Evolutionary conservation across 75 land plant species (phyloP), one percentile per base, ranked within the genome.

Genomic region (Selaginella moellendorffii): DNA sequence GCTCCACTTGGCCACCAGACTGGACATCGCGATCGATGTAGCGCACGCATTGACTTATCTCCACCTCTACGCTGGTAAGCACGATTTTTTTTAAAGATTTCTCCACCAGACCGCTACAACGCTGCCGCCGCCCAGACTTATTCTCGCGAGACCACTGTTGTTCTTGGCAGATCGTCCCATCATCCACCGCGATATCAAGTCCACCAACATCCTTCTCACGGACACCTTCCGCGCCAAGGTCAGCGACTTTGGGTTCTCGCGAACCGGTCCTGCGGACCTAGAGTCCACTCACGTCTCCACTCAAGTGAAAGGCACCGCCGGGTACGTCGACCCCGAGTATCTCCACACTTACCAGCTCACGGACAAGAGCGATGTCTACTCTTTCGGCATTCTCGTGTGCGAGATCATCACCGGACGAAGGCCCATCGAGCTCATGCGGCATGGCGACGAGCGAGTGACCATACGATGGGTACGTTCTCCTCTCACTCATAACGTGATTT

Each of bases 261-360:
- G 96, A 18, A 29, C 79, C 21, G 89, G 66, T 51, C 82, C 88
- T 23, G 53, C 61, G 51, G 89, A 91, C 22, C 58, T 67, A 1
- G 97, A 78, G 19, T 86, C 68, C 18, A 88, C 89, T 42, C 96
- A 91, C 79, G 81, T 91, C 24, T 85, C 88, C 1, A 91, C 97
- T 18, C 89, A 85, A 76, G 89, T 91, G 27, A 88, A 91, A 73
- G 97, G 96, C 63, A 91, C 97, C 29, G 90, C 88, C 27, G 96
- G 97, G n/a, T 91, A 91, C 66, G 65, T 91, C 29, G 97, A 88
- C 53, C 97, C 97, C 0, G 96, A 91, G 28, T 91, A 91, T 65
- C 76, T 91, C 0, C 79, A 69, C 65, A 88, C 95, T 0, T 83
- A 78, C 62, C 85, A 87, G 68, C 82, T 90, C 25, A 88, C 93